Evolutionary conservation across 2,329 filamentous ascomycete species (phyloP).

Genomic region (Stemphylium beticola): DNA sequence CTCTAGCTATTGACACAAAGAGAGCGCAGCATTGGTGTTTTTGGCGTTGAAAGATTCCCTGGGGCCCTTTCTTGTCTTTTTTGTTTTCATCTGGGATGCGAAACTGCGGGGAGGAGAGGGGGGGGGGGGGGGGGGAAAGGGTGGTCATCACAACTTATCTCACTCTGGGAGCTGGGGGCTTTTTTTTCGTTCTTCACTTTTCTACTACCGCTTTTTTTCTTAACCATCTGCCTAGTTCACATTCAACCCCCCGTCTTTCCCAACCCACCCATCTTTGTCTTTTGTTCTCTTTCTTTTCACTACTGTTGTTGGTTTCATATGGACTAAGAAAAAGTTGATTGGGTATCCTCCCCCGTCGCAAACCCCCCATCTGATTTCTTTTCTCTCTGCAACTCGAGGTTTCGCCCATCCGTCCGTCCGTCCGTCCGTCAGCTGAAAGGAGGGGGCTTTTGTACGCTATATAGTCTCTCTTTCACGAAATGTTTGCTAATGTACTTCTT

Average conservation of each 20-base stretch:
- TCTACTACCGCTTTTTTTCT: background rate
- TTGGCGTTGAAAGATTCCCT: constrained; percentile 42
- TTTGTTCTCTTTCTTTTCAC: background rate
- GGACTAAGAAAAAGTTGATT: constrained; percentile 12
- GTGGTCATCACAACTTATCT: background rate
- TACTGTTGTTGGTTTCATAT: background rate
- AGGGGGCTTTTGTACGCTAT: constrained; percentile 4
- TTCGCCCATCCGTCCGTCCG: constrained; percentile 1
- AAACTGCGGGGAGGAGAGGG: background rate
- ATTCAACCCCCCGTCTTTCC: too few species aligned
- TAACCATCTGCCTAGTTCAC: background rate
- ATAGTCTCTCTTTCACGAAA: constrained; percentile 10
- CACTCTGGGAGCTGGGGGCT: background rate
- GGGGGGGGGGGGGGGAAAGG: too few species aligned
- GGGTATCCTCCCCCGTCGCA: background rate
- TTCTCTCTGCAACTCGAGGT: constrained; percentile 1
- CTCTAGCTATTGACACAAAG: constrained; percentile 39
- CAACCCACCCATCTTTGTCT: background rate
- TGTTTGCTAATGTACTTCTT: background rate
- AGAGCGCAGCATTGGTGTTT: constrained; percentile 50
- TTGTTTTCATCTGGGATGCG: constrained; percentile 15
- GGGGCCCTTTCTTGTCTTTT: constrained; percentile 19
- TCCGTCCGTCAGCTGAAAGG: too few species aligned
- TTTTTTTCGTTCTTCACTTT: background rate
- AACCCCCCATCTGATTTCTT: background rate